phyloP scores from a whole-genome alignment of 1,284 basidiomycete species.

The Wolfiporia cocos region DNA sequence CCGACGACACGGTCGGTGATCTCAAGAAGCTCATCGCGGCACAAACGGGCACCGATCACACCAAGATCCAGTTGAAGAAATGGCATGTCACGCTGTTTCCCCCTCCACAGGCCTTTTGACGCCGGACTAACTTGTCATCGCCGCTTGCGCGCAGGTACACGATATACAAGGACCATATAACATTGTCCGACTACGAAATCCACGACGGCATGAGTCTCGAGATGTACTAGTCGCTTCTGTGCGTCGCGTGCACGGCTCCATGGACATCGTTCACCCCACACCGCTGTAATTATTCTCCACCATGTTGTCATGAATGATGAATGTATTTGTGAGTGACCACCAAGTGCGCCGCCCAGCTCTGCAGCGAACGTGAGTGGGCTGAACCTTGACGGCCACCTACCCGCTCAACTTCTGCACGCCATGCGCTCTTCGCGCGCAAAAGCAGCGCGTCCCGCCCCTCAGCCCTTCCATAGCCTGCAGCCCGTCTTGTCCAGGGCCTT shows the following conservation, averaged over 20 bases:
- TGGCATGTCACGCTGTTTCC: slow-evolving; percentile 50
- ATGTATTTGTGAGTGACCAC: too few relatives aligned
- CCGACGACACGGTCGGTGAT: slow-evolving; percentile 95
- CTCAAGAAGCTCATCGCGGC: slow-evolving; percentile 96
- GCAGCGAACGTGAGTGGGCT: too few relatives aligned
- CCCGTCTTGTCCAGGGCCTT: slow-evolving; percentile 36
- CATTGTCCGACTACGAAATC: slow-evolving; percentile 91
- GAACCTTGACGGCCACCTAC: too few relatives aligned
- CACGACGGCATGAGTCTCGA: slow-evolving; percentile 92
- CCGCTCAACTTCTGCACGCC: too few relatives aligned
- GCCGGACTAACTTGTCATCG: not conserved
- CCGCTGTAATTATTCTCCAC: too few relatives aligned
- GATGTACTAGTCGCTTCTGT: slow-evolving; percentile 58
- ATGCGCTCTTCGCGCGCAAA: too few relatives aligned
- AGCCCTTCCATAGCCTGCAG: slow-evolving; percentile 28
- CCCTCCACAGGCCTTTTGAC: not conserved
- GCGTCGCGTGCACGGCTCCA: too few relatives aligned
- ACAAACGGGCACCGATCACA: slow-evolving; percentile 84
- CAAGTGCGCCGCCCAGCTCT: too few relatives aligned
- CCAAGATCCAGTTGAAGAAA: slow-evolving; percentile 95
- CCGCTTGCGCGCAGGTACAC: slow-evolving; percentile 61
- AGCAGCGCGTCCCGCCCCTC: too few relatives aligned
- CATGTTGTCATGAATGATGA: too few relatives aligned
- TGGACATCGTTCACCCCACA: too few relatives aligned
- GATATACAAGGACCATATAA: slow-evolving; percentile 93